Evolutionary conservation across 495 filamentous ascomycete genomes (phyloP).

Genomic region (Poronia punctata): DNA sequence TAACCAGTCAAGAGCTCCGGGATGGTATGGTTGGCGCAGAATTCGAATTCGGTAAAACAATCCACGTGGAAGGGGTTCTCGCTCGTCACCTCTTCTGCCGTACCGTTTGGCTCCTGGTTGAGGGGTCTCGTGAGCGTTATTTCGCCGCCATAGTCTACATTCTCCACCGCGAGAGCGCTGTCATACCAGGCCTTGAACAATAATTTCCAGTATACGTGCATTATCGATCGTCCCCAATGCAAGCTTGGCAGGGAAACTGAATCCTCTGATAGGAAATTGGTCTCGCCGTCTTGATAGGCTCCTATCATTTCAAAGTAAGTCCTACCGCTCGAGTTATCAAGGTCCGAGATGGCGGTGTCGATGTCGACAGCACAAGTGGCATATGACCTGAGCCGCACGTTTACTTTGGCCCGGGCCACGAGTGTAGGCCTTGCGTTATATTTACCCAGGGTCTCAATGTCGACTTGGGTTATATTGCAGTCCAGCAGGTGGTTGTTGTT

Average conservation of each 20-base stretch:
- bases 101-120: too few relatives aligned
- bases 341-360: too few relatives aligned
- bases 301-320: background rate
- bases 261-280: too few relatives aligned
- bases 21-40: background rate
- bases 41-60: background rate
- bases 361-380: slow-evolving; percentile 1
- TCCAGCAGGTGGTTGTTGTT: background rate
- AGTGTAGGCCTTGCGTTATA: background rate
- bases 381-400: background rate
- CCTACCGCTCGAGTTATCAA: background rate
- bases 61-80: background rate
- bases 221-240: too few relatives aligned
- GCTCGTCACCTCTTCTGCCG: background rate
- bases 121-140: too few relatives aligned
- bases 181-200: too few relatives aligned
- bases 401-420: background rate
- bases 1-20: background rate
- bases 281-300: too few relatives aligned
- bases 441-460: background rate
- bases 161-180: too few relatives aligned
- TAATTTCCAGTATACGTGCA: too few relatives aligned
- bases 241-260: too few relatives aligned
- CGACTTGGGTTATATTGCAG: background rate
- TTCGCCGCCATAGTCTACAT: too few relatives aligned